A percentile compares a stretch with the other conserved stretches of the same genome.
These are phyloP conservation scores for Podospora anserina DNA, from an alignment of 495 filamentous ascomycete genomes.

Conservation along the genomic window DNA sequence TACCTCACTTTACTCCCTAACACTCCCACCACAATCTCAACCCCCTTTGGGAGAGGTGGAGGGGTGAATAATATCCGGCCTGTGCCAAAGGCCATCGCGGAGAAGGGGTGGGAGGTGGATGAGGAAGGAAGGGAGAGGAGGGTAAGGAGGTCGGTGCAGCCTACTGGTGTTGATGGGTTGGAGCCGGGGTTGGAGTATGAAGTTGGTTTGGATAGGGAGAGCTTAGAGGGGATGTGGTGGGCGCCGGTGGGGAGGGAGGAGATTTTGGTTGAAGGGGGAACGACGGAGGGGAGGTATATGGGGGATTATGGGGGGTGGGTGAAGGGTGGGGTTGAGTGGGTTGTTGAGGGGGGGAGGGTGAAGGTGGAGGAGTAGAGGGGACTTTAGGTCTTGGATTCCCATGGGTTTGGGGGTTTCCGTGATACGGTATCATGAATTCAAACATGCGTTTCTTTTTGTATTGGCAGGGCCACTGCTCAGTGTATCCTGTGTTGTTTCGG, in stretches of 20 bases:
- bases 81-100: not conserved
- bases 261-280: not conserved
- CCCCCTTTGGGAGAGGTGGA: not conserved
- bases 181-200: not conserved
- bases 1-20: not conserved
- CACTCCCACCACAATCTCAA: not conserved
- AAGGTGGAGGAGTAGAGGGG: not conserved
- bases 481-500: too few species aligned
- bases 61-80: not conserved
- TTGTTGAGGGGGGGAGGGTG: not conserved
- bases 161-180: not conserved
- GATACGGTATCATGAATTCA: too few species aligned
- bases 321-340: conserved; percentile 1
- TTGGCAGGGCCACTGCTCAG: too few species aligned
- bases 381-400: not conserved
- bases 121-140: not conserved
- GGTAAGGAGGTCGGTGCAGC: not conserved
- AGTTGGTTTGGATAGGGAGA: not conserved
- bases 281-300: not conserved
- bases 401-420: too few species aligned
- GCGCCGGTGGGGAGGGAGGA: not conserved
- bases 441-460: too few species aligned
- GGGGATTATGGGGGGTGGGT: conserved; percentile 1
- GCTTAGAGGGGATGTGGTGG: not conserved
- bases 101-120: conserved; percentile 1